Evolutionary conservation across 2,329 filamentous ascomycete genomes (phyloP), one percentile per base, ranked within the genome.

Genomic region (Penicillium sp.): DNA sequence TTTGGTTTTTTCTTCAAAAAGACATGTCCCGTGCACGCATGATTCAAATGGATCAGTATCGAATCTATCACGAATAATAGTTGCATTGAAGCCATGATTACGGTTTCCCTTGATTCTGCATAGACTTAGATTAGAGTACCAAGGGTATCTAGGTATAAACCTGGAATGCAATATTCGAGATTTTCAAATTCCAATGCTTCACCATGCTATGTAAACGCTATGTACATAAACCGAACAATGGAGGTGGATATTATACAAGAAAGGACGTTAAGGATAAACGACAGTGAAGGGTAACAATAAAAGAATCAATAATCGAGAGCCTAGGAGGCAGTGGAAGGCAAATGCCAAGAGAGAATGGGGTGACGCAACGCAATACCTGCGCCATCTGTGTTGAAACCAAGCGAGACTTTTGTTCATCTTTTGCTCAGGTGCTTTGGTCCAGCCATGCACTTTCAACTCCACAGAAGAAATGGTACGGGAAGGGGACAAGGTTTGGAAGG

Each of bases 221-320:
- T 52, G 32, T 50, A 52, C 46, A 44, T 50, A 50, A 49, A 47
- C 34, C 18, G 32, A 49, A 44, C 18, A 44, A 22, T 26, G 38
- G 35, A 42, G 35, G 44, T 50, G 46, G 54, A 52, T 58, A 59
- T 57, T 49, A 44, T 54, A 59, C 52, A 58, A 47, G 47, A 51
- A 43, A 51, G 42, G 27, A 28, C 20, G 49, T 27, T 52, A 55
- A 32, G 39, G 35, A 54, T 39, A 26, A 50, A 44, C 16, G 40
- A 50, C 8, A 39, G 45, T 32, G 44, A 34, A 18, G 31, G 31
- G 14, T 34, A 34, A 18, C 7, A 10, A 34, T 34, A 20, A 9
- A 34, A 34, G 18, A 8, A 20, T 16, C 6, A 11, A 4, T 11
- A 34, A 8, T 18, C 14, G 6, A 20, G 18, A 4, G n/a, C 20